Conservation (phyloP, 768 basidiomycete genomes). For the Mycena floridula region DNA sequence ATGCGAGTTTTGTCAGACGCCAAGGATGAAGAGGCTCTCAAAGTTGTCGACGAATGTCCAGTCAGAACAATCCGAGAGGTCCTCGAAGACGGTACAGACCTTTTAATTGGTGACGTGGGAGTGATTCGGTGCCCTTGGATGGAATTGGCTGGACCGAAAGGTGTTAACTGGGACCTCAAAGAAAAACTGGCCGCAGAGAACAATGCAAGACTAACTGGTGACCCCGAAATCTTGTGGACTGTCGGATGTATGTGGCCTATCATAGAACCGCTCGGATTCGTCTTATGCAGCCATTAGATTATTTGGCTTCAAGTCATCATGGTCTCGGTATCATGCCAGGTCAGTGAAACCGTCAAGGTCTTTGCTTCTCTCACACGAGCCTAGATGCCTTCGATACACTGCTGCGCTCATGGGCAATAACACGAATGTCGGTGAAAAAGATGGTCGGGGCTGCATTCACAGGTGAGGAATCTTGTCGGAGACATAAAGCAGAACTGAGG, state of each 20-base stretch:
- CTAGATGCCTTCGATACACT: slow-evolving; percentile 50
- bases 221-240: slow-evolving; percentile 53
- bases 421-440: slow-evolving; percentile 53
- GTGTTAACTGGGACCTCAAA: slow-evolving; percentile 30
- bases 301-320: slow-evolving; percentile 53
- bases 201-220: slow-evolving; percentile 32
- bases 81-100: slow-evolving; percentile 44
- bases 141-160: slow-evolving; percentile 21
- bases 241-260: slow-evolving; percentile 44
- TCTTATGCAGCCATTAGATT: slow-evolving; percentile 47
- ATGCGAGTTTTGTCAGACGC: slow-evolving; percentile 25
- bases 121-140: slow-evolving; percentile 26
- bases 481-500: too few species aligned
- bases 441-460: too few species aligned
- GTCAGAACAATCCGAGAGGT: slow-evolving; percentile 49
- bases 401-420: slow-evolving; percentile 54
- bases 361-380: too few species aligned
- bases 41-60: slow-evolving; percentile 38
- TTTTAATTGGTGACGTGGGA: slow-evolving; percentile 43
- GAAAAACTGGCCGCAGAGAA: slow-evolving; percentile 33
- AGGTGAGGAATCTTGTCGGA: too few species aligned
- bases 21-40: slow-evolving; percentile 15
- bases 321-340: slow-evolving; percentile 72
- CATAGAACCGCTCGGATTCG: not conserved
- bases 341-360: too few species aligned